Percentiles rank a stretch among this genome's conserved stretches.
phyloP scores from a whole-genome alignment of 768 basidiomycete genomes.

The Coprinopsis sp. region DNA sequence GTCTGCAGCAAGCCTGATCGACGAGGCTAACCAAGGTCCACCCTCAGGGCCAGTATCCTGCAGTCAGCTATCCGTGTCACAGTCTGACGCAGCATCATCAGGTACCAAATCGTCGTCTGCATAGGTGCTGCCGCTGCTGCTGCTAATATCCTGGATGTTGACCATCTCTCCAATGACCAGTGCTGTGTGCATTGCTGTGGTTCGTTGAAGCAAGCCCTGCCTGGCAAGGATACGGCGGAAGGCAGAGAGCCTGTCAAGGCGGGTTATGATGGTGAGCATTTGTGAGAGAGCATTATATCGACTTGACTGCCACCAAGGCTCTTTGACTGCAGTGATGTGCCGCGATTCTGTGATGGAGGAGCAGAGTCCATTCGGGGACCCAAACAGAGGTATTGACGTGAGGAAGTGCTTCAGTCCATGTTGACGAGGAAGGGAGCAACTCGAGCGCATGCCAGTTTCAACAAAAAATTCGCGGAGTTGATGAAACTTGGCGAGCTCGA shows the following conservation, averaged over 20 bases:
- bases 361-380: slow-evolving; percentile 25
- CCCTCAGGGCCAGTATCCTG: background rate
- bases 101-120: slow-evolving; percentile 9
- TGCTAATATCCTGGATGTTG: background rate
- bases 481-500: slow-evolving; percentile 24
- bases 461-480: slow-evolving; percentile 24
- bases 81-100: background rate
- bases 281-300: slow-evolving; percentile 23
- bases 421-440: slow-evolving; percentile 24
- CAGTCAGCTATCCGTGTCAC: background rate
- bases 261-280: slow-evolving; percentile 25
- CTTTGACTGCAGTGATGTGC: slow-evolving; percentile 27
- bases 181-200: slow-evolving; percentile 12
- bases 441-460: slow-evolving; percentile 13
- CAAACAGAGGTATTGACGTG: slow-evolving; percentile 18
- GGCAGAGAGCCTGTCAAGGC: slow-evolving; percentile 25
- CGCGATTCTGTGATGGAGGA: slow-evolving; percentile 31
- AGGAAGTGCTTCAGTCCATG: slow-evolving; percentile 22
- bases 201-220: slow-evolving; percentile 14
- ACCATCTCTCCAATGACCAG: background rate
- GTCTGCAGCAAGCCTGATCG: slow-evolving; percentile 11
- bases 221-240: background rate
- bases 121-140: background rate
- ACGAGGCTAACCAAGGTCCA: slow-evolving; percentile 9
- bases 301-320: slow-evolving; percentile 30